A percentile compares a stretch with the other conserved stretches of the same genome.
Conservation (phyloP, 2,329 filamentous ascomycete species). For the Blumeria graminis region DNA sequence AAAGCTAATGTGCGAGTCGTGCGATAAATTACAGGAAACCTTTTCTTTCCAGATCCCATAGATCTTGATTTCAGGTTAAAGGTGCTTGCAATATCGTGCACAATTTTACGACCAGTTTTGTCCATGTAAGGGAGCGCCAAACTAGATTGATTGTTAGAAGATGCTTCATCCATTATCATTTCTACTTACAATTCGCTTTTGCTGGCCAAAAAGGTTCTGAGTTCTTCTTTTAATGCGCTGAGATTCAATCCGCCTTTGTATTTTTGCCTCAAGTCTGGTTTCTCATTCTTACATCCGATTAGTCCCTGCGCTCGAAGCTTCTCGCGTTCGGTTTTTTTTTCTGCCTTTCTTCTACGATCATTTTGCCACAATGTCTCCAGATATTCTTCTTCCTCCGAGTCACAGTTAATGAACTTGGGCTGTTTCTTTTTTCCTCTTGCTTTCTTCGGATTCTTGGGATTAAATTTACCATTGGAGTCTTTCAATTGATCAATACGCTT, state of each 20-base stretch:
- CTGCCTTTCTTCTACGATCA: conserved; percentile 46
- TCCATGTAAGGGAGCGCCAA: conserved; percentile 66
- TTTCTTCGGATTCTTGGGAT: conserved; percentile 41
- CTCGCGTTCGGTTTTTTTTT: conserved; percentile 46
- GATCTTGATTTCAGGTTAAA: conserved; percentile 72
- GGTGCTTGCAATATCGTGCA: conserved; percentile 55
- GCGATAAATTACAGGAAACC: conserved; percentile 57
- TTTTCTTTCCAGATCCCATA: conserved; percentile 42
- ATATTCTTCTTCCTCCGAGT: conserved; percentile 39
- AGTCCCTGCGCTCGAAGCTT: conserved; percentile 40
- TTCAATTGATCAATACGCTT: too few species aligned
- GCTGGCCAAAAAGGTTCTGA: conserved; percentile 44
- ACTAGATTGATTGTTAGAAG: conserved; percentile 19
- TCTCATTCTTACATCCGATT: conserved; percentile 30
- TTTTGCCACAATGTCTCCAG: conserved; percentile 37
- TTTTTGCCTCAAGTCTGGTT: conserved; percentile 36
- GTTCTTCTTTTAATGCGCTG: conserved; percentile 45
- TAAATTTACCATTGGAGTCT: conserved; percentile 28
- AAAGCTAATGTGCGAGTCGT: conserved; percentile 41
- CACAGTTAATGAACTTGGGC: conserved; percentile 28
- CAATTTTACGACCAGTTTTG: conserved; percentile 45
- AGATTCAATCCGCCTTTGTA: conserved; percentile 50
- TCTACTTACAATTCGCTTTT: conserved; percentile 33
- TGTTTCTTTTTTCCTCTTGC: conserved; percentile 35
- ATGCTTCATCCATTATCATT: not conserved